Evolutionary conservation across 2,329 filamentous ascomycete species (phyloP), one percentile per base, ranked within the genome.

Genomic region (Claviceps capensis): DNA sequence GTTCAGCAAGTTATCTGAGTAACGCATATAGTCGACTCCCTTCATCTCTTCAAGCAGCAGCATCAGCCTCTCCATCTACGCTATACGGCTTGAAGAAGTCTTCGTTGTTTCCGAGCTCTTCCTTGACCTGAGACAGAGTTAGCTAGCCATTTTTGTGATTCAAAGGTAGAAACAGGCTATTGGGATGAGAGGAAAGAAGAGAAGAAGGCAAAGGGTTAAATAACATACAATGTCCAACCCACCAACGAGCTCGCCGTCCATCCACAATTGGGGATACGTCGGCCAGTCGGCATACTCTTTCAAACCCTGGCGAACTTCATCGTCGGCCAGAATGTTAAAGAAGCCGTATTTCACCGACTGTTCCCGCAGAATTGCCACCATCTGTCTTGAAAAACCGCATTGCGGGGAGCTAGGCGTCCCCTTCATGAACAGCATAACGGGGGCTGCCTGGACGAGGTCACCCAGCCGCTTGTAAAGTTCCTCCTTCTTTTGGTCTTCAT

Each of bases 281-380:
- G 93, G 93, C 93, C 93, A 98, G 56, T 97, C 93, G n/a, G 89
- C 89, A 67, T 83, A 97, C 70, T 93, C 88, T 77, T 98, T 98
- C 63, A 98, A 72, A 0, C 93, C 93, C 71, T 97, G 91, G 55
- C 93, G 79, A 47, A 98, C 93, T 68, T 97, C 91, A 63, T 98
- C 91, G 66, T 98, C 93, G 57, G 93, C 93, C 61, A 98, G 71
- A 57, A 98, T 98, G 66, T 98, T 97, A 76, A 98, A 98, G 75
- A 98, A 98, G 19, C 93, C 93, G 67, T 97, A 98, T 66, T 95
- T 88, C 55, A 98, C 86, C 48, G 85, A 85, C 64, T 88, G 84
- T 70, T 97, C 91, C 50, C 93, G 80, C 61, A 98, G 71, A 47
- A 98, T 79, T 26, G 75, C 82, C 44, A 98, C 93, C 45, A 95